Base-by-base conservation (phyloP, 352 stramenopile genomes). In the Pythium sp. region DNA sequence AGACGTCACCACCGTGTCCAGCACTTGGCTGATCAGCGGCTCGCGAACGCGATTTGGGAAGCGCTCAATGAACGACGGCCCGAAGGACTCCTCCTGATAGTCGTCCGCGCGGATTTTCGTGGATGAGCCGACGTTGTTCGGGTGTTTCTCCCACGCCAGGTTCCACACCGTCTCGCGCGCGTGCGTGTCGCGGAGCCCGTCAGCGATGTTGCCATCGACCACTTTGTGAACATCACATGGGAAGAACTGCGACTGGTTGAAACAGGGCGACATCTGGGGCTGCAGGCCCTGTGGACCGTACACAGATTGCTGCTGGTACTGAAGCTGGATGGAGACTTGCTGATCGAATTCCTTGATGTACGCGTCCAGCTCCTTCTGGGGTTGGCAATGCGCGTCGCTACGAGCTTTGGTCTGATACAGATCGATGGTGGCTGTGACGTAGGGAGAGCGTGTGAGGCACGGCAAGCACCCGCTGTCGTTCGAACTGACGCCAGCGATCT, bases 291-390 rank as follows among this genome's bases (percentile, higher is more conserved):
- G 83, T 0, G 77, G 73, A 1, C 80, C 82, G 26, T 82, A 80
- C 20, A 73, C 74, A 4, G 83, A 80, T 60, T 86, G 75, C 68
- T 94, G 84, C 70, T 94, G 84, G 58, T 89, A 92, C 69, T 86
- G 83, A 32, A 93, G 66, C 66, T 91, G 84, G 64, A 92, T 87
- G 14, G 84, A 79, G 55, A 92, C 83, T 73, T 93, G 83, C 55
- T 93, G 84, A 68, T 93, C 84, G 64, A 94, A 92, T 22, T 78
- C 73, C 65, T 93, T 94, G 67, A 94, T 78, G 66, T 93, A 94
- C 46, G 82, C 82, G 51, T 94, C 84, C 18, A 94, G 63, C 34
- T 87, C 82, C 59, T 92, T 87, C 68, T 93, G 80, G 3, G 80
- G 72, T 15, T 79, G 65, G 56, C 87, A 93, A 11, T 91, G 82